Base-by-base conservation (phyloP, 2,329 filamentous ascomycete genomes). In the Cladophialophora bantiana region DNA sequence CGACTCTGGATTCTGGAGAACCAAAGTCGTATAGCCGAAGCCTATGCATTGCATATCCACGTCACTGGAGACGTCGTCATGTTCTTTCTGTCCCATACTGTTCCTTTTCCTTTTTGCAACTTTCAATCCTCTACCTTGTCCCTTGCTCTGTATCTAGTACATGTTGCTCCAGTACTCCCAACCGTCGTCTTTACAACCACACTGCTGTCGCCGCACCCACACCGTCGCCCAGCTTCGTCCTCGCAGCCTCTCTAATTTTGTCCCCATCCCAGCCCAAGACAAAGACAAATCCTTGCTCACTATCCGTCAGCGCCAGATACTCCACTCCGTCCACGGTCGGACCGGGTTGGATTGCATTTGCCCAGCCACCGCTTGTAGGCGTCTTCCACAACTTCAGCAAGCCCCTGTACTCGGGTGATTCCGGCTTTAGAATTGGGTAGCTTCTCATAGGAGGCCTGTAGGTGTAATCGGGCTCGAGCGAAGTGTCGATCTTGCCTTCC, bases 221-320 rank as follows among this genome's bases (percentile, higher is more conserved):
- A 3, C 70, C 71, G 4, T 66, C 59, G 26, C 66, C 59, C 62
- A 74, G 53, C 57, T 63, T 71, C 34, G 62, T 59, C 7, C 72
- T 59, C 13, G 68, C 72, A 31, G 62, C 68, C 62, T 74, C 72
- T 48, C 53, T 69, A 32, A 74, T 64, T 50, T 65, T 64, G 40
- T 45, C 36, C 12, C 72, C 72, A 55, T 74, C 70, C 70, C 70
- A 74, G 45, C 65, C 54, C 59, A 73, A 32, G 1, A 74, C 65
- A 50, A 74, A 72, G 1, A 74, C 71, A 60, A 45, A 70, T 12
- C 72, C 71, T 42, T 71, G 48, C 66, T 74, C 72, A 63, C 70
- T 72, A 55, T 74, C 72, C 10, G 72, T 74, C 68, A 74, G 38
- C 3, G 72, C 74, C 13, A 75, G 70, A 59, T 75, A 75, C 66